Evolutionary conservation across 306 rosid species (phyloP), one percentile per base, ranked within the genome.

Genomic region (Alnus glutinosa): DNA sequence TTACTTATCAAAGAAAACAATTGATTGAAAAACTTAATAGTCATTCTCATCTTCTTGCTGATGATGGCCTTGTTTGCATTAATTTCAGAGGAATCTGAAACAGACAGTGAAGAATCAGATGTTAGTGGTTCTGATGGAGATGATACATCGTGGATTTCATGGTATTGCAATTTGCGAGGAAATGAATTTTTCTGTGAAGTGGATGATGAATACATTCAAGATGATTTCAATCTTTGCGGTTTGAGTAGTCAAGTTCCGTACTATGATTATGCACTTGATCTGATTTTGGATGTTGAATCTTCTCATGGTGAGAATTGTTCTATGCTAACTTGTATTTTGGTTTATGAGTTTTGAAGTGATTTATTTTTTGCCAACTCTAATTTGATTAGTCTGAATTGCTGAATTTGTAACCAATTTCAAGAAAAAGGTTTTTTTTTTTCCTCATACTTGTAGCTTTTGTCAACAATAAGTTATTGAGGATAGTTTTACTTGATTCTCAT

Each of bases 231-330:
- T 86, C 95, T 94, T 7, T 94, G 97, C 12, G 95, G 98, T 70
- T 89, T 94, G 85, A 94, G 97, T 89, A 92, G 98, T 89, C 98
- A 92, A 92, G 98, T 94, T 83, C 98, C 98, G 2, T 94, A 94
- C 79, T 94, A 94, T 76, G 98, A 94, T 81, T 94, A 94, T 77
- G 98, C 98, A 13, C 97, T 94, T 57, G 98, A 94, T 88, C 91
- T 94, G 46, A 94, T 94, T 84, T 86, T 94, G 91, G 98, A 94
- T 79, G 98, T 94, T 52, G 98, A 94, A 50, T 94, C 98, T 75
- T 94, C 98, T 70, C 98, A 94, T 19, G 98, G 98, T 92, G 79
- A 91, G 92, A 74, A 37, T 18, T 32, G 19, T 10, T 32, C 48
- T 54, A 2, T 47, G 62, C 61, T 47, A 23, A 9, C 2, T 69